A percentile compares a stretch with the other conserved stretches of the same genome.
Conservation (phyloP, 495 filamentous ascomycete genomes). For the Viridothelium virens region DNA sequence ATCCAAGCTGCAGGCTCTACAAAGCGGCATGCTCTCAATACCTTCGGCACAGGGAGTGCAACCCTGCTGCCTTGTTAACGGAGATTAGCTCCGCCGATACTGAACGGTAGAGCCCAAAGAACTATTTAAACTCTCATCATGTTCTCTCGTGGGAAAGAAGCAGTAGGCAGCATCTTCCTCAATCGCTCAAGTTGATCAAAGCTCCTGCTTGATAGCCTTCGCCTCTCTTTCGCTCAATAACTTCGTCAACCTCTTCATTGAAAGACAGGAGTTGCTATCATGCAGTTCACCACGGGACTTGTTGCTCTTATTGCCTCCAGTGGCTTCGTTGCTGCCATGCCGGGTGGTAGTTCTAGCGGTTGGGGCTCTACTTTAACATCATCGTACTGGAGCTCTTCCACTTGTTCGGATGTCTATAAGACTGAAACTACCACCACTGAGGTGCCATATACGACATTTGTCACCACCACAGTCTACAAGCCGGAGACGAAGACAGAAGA, state of each 20-base stretch:
- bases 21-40: too few relatives aligned
- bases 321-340: not conserved
- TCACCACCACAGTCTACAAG: not conserved
- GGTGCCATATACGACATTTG: not conserved
- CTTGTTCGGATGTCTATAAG: not conserved
- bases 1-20: too few relatives aligned
- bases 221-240: not conserved
- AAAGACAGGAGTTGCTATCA: not conserved
- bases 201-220: not conserved
- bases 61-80: too few relatives aligned
- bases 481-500: not conserved
- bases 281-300: not conserved
- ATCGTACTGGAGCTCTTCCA: not conserved
- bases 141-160: not conserved
- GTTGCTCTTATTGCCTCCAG: not conserved
- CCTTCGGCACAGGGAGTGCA: too few relatives aligned
- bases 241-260: not conserved
- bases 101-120: too few relatives aligned
- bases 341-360: not conserved
- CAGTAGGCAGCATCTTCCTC: not conserved
- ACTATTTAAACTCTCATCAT: too few relatives aligned
- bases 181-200: not conserved
- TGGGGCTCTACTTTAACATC: not conserved
- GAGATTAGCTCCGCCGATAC: too few relatives aligned
- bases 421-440: not conserved